Evolutionary conservation across 1,284 basidiomycete genomes (phyloP).

Genomic region (Cystobasidiaceae sp.): DNA sequence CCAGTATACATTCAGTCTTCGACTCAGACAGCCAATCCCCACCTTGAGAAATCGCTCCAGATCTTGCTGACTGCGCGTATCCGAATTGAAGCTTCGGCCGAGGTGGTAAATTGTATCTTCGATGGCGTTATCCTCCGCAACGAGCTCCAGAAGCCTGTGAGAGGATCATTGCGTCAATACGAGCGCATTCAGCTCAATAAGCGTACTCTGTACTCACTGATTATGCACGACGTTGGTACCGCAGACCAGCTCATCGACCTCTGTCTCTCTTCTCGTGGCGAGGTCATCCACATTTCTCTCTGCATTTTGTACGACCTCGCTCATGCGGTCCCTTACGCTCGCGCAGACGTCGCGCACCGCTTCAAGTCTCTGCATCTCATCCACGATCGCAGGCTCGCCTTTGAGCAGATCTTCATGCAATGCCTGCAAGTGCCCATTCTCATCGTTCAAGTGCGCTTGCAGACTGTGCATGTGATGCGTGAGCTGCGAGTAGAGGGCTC

Average conservation of each 20-base stretch:
- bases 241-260: conserved; percentile 90
- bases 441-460: conserved; percentile 59
- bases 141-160: conserved; percentile 77
- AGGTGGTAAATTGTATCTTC: conserved; percentile 98
- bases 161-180: background rate
- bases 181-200: background rate
- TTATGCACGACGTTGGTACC: conserved; percentile 92
- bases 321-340: conserved; percentile 64
- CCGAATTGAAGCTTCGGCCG: conserved; percentile 84
- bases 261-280: conserved; percentile 66
- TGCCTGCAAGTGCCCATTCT: conserved; percentile 68
- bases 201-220: conserved; percentile 60
- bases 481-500: conserved; percentile 69
- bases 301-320: conserved; percentile 58
- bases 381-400: conserved; percentile 84
- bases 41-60: conserved; percentile 86
- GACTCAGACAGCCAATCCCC: conserved; percentile 42
- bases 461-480: conserved; percentile 63
- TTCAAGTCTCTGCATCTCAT: conserved; percentile 91
- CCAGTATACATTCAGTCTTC: conserved; percentile 11
- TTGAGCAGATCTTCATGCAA: conserved; percentile 76
- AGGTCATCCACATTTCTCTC: conserved; percentile 65
- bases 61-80: conserved; percentile 63
- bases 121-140: conserved; percentile 97
- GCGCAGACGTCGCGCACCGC: conserved; percentile 90